Conservation (phyloP, 805 yeast genomes). For the Teunomyces barrocoloradensis region DNA sequence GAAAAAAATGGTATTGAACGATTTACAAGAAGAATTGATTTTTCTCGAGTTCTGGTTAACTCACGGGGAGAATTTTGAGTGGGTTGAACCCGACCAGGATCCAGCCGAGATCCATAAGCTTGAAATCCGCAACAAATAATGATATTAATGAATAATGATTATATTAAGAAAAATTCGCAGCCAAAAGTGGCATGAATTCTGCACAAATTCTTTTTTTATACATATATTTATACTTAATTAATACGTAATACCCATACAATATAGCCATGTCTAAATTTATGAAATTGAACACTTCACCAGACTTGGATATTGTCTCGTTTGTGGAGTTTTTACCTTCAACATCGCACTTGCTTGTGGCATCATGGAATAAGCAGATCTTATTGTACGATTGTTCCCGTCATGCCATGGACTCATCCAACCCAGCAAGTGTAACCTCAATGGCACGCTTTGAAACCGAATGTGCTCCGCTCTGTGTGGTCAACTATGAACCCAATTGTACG, state of each 20-base stretch:
- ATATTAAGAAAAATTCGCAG: neutral
- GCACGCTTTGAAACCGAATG: slow-evolving; percentile 10
- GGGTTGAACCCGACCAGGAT: slow-evolving; percentile 49
- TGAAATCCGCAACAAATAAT: slow-evolving; percentile 2
- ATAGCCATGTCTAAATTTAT: slow-evolving; percentile 8
- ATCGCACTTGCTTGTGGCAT: slow-evolving; percentile 45
- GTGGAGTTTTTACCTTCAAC: slow-evolving; percentile 35
- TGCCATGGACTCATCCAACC: slow-evolving; percentile 1
- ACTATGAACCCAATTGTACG: slow-evolving; percentile 26
- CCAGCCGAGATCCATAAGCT: slow-evolving; percentile 35
- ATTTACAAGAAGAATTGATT: slow-evolving; percentile 32
- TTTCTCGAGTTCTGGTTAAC: slow-evolving; percentile 38
- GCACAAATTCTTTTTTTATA: no score
- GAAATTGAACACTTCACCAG: slow-evolving; percentile 21
- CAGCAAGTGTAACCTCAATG: neutral
- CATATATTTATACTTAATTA: no score
- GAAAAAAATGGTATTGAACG: slow-evolving; percentile 36
- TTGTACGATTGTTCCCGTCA: slow-evolving; percentile 36
- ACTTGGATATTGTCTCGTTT: slow-evolving; percentile 43
- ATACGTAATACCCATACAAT: neutral
- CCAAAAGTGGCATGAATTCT: neutral
- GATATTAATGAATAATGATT: neutral
- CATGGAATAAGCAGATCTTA: slow-evolving; percentile 56
- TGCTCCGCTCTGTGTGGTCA: slow-evolving; percentile 30
- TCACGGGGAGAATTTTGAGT: slow-evolving; percentile 35